Evolutionary conservation across 768 basidiomycete species (phyloP), one percentile per base, ranked within the genome.

Genomic region (Baorangia bicolor): DNA sequence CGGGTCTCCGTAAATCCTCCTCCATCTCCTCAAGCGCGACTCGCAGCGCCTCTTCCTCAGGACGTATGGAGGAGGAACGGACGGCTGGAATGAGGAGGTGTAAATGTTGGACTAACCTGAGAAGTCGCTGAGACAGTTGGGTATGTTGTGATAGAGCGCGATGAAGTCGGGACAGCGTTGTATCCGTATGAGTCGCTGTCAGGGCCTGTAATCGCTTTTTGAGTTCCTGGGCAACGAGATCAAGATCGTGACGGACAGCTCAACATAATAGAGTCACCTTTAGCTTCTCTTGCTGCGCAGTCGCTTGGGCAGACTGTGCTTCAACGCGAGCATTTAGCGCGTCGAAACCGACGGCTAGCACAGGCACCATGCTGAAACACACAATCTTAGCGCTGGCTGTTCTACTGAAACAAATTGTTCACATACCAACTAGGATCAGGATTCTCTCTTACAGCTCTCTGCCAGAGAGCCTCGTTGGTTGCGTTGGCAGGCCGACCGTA

Each of bases 41-140:
- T 21, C 90, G 80, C 51, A 94, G 72, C 44, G 78, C 79, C 68
- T 94, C 92, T 68, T 94, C 92, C 62, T 92, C 91, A 3, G 84
- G 86, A 13, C 86, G 78, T 45, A 94, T 85, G 5, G 89, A 81
- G 1, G 86, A 85, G 9, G 86, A 86, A 20, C 92, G 81, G 28
- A 94, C 76, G 3, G 83, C 77, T 16, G 92, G 91, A 23, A 92
- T 86, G 40, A 94, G 78, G 40, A 93, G 76, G 67, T 92, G 89
- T 38, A 92, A 69, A 64, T 92, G 90, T 60, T 90, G 86, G 23
- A 88, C 79, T 49, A 94, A 75, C 40, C 75, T 75, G 31, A 90
- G 77, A 13, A 94, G 75, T 12, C 89, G 84, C 51, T 91, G 87
- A 5, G 78, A 80, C 14, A 93, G 70, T 59, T 92, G 88, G 3